These are phyloP conservation scores for Candida sojae DNA, from an alignment of 1,139 yeast species.

Conservation along the genomic window DNA sequence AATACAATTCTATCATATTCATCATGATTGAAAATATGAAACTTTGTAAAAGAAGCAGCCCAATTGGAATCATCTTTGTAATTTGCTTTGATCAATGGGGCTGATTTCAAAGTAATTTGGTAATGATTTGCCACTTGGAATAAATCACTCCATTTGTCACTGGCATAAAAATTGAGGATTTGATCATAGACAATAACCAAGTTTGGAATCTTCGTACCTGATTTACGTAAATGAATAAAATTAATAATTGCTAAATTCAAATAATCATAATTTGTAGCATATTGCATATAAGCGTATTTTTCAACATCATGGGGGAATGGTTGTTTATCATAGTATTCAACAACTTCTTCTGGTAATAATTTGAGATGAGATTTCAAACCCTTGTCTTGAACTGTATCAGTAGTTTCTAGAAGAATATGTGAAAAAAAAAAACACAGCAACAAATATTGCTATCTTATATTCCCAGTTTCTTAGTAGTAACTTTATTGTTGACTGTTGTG, in stretches of 20 bases:
- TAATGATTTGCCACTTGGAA: slow-evolving; percentile 15
- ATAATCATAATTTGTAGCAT: slow-evolving; percentile 36
- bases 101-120: slow-evolving; percentile 24
- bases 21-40: slow-evolving; percentile 50
- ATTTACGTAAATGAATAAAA: slow-evolving; percentile 23
- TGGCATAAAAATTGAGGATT: slow-evolving; percentile 17
- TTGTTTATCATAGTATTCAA: slow-evolving; percentile 16
- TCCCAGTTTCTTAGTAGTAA: slow-evolving; percentile 25
- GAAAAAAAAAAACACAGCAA: slow-evolving; percentile 23
- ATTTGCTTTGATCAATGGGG: slow-evolving; percentile 17
- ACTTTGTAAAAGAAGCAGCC: slow-evolving; percentile 56
- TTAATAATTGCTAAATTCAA: slow-evolving; percentile 35
- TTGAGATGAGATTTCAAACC: slow-evolving; percentile 20
- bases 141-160: slow-evolving; percentile 16
- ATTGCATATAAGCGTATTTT: slow-evolving; percentile 34
- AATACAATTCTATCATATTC: slow-evolving; percentile 42
- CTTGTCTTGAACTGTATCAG: slow-evolving; percentile 13
- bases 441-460: slow-evolving; percentile 23
- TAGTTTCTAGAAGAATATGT: slow-evolving; percentile 15
- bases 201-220: slow-evolving; percentile 23
- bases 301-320: slow-evolving; percentile 10
- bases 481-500: slow-evolving; percentile 2
- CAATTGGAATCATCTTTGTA: slow-evolving; percentile 34
- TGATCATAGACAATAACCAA: slow-evolving; percentile 29
- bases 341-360: slow-evolving; percentile 25